Conservation (phyloP, 371 early-diverging fungal genomes). For the Phascolomyces articulosus region DNA sequence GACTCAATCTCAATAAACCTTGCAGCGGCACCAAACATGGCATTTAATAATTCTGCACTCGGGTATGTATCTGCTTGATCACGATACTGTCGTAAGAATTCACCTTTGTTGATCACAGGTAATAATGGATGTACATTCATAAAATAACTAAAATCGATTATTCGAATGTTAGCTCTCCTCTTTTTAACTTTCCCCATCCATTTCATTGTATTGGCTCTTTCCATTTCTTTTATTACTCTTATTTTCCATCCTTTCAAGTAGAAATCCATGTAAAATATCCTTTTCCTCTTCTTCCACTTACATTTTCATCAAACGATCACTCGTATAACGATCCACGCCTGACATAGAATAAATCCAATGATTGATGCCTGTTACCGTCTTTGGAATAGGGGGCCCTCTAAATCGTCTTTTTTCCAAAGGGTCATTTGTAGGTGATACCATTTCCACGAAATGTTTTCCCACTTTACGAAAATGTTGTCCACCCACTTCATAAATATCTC, state of each 20-base stretch:
- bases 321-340: constrained; percentile 43
- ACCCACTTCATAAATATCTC: neutral
- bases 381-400: neutral
- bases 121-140: constrained; percentile 48
- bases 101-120: constrained; percentile 46
- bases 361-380: constrained; percentile 19
- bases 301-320: constrained; percentile 46
- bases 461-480: neutral
- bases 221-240: no score
- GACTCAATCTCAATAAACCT: constrained; percentile 47
- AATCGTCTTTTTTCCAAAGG: neutral
- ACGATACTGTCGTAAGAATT: constrained; percentile 45
- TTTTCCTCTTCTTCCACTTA: constrained; percentile 21
- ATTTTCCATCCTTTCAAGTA: no score
- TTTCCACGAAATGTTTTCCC: neutral
- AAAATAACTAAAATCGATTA: constrained; percentile 42
- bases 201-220: no score
- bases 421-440: neutral
- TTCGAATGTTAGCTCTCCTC: no score
- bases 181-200: no score
- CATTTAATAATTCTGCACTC: constrained; percentile 42
- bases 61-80: constrained; percentile 48
- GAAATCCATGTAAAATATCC: no score
- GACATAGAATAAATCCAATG: constrained; percentile 44
- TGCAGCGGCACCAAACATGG: constrained; percentile 56